Base-by-base conservation (phyloP, 495 filamentous ascomycete species). In the Podospora australis region DNA sequence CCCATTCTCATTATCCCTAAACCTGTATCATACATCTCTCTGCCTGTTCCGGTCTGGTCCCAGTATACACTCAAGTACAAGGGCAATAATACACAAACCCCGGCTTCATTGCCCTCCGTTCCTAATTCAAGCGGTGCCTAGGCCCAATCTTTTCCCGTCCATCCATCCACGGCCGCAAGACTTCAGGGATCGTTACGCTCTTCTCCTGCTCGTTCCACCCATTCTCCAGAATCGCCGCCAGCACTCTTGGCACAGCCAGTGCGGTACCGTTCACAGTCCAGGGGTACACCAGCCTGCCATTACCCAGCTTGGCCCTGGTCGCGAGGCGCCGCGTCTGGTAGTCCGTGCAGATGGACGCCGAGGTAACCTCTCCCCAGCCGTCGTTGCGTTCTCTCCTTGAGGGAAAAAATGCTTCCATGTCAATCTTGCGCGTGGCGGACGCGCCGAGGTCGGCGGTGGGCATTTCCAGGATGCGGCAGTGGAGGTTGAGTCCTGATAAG, bases 181-280 rank as follows among this genome's bases (percentile, higher is more conserved):
- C 80, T 66, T 88, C 78, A 4, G 90, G 90, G 5, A 96, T 73
- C 6, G 42, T 65, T n/a, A 96, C 84, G 4, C 74, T 70, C 49
- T 69, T 72, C 36, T 70, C 74, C 3, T 68, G 48, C 55, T 88
- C 82, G 60, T 87, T 75, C 87, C 89, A 97, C 3, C 90, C 84
- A 60, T 94, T 88, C 75, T 98, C 92, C 64, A 98, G 62, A n/a
- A 98, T 71, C 7, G 89, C 89, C 19, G 92, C 89, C 53, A 98
- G 54, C 16, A 98, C 84, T 26, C 92, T 72, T 14, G 92, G 94
- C 14, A 97, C 83, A 2, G 92, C 92, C 63, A 96, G 68, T 1
- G 92, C 92, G 2, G 92, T 98, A 0, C 92, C 92, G 63, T 98
- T 98, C 19, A 96, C 80, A 1, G 94, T 97, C 64, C 82, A 87